Base-by-base conservation (phyloP, 768 basidiomycete species). In the Aureoboletus auriporus region DNA sequence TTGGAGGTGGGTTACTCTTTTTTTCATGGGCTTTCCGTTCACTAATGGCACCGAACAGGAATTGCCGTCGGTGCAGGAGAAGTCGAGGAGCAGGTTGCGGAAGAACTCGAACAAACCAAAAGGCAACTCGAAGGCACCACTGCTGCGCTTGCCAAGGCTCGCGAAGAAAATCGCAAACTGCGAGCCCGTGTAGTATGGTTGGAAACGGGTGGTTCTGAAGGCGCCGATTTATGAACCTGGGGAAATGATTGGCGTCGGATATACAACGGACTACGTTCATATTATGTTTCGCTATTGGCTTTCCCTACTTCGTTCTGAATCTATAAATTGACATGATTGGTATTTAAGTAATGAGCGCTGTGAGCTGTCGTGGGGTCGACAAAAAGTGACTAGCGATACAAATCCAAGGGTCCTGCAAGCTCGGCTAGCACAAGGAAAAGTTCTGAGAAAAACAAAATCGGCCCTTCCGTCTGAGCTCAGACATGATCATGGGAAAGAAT, bases 41-140 rank as follows among this genome's bases (percentile, higher is more conserved):
- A 33, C 31, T 53, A 29, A 52, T 46, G 34, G 49, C 20, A 38
- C 33, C 20, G 42, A 33, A 44, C 88, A 61, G 88, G 87, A 37
- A 78, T 92, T 31, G 80, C 88, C 4, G 79, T 90, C 37, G 84
- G 87, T 11, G 81, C 85, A 1, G 84, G 81, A 11, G 86, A 89
- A 59, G 50, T 89, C 5, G 75, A 78, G 50, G 87, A 86, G 60
- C 74, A 78, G 39, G 66, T 68, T 2, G 63, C 67, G 6, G 72
- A 77, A 51, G 71, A 75, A 23, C 72, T 89, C 1, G 71, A 67
- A 30, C 70, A 75, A 23, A 76, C 76, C 0, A 73, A 71, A 52
- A 62, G 66, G 48, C 71, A 80, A 52, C 71, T 89, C 3, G 72
- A 71, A 53, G 63, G 71, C 14, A 67, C 67, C 10, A 70, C 68